phyloP scores from a whole-genome alignment of 1,139 yeast species.

The Saccharomyces hybrid region DNA sequence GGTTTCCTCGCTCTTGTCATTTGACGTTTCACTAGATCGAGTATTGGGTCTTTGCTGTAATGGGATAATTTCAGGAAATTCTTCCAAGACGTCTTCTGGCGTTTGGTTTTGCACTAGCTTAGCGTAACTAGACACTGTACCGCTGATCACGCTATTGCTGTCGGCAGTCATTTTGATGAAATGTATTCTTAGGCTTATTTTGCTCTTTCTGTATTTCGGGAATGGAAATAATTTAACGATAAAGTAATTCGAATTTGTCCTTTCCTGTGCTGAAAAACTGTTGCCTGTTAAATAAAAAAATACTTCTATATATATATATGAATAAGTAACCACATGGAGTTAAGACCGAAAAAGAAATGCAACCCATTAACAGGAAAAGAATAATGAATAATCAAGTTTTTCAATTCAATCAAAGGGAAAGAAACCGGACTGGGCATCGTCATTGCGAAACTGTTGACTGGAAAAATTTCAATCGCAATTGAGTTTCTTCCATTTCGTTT shows the following conservation, averaged over 20 bases:
- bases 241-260: background rate
- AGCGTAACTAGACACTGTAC: conserved; percentile 33
- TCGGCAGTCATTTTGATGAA: background rate
- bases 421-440: background rate
- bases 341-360: background rate
- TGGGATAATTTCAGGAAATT: conserved; percentile 57
- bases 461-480: background rate
- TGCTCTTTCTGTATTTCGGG: background rate
- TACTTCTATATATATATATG: too few relatives aligned
- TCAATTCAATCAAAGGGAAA: background rate
- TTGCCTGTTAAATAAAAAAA: background rate
- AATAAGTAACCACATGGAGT: background rate
- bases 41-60: conserved; percentile 31
- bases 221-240: background rate
- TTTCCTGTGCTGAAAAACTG: background rate
- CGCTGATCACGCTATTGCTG: background rate
- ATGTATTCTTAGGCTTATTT: background rate
- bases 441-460: background rate
- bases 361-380: background rate
- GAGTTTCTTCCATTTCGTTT: background rate
- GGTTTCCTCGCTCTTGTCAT: conserved; percentile 22
- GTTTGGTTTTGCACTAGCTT: conserved; percentile 47
- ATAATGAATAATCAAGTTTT: background rate
- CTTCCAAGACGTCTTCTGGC: conserved; percentile 43
- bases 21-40: conserved; percentile 25